A percentile compares a stretch with the other conserved stretches of the same genome.
Evolutionary conservation across 257 asterid species (phyloP).

Genomic region (Solanum medicagineum): DNA sequence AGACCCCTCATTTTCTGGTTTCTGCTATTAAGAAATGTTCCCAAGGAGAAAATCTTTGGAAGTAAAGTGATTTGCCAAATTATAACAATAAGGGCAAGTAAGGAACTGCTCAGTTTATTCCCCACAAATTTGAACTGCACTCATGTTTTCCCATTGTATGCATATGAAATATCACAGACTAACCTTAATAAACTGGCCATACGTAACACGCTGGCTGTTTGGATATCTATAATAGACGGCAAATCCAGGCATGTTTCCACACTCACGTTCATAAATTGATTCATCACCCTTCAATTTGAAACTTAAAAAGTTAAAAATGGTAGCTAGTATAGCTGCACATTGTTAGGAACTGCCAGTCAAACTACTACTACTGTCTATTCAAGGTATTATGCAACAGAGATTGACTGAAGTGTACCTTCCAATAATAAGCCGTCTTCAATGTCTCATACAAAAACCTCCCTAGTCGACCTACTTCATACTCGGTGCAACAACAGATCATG

Average conservation of each 20-base stretch:
- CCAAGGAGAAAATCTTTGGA: not conserved
- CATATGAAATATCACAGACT: slow-evolving; percentile 5
- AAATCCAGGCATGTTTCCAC: slow-evolving; percentile 99
- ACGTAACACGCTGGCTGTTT: slow-evolving; percentile 93
- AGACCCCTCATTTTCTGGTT: not conserved
- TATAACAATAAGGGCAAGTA: not conserved
- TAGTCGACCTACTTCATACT: slow-evolving; percentile 96
- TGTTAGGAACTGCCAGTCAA: not conserved
- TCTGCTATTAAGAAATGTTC: not conserved
- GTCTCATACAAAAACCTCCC: slow-evolving; percentile 93
- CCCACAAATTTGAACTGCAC: not conserved
- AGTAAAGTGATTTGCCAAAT: not conserved
- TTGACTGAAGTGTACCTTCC: slow-evolving; percentile 57
- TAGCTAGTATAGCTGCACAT: not conserved
- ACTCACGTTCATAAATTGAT: slow-evolving; percentile 87
- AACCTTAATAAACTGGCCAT: slow-evolving; percentile 93
- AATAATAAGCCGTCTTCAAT: slow-evolving; percentile 81
- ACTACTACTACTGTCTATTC: not conserved
- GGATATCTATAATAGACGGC: slow-evolving; percentile 97
- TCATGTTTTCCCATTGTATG: not conserved
- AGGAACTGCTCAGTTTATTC: not conserved
- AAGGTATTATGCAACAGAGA: not conserved
- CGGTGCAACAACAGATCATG: slow-evolving; percentile 99
- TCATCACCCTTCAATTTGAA: slow-evolving; percentile 48
- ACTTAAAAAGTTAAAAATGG: not conserved